These are phyloP conservation scores for Podaxis sp. DNA, from an alignment of 768 basidiomycete genomes.

Conservation along the genomic window DNA sequence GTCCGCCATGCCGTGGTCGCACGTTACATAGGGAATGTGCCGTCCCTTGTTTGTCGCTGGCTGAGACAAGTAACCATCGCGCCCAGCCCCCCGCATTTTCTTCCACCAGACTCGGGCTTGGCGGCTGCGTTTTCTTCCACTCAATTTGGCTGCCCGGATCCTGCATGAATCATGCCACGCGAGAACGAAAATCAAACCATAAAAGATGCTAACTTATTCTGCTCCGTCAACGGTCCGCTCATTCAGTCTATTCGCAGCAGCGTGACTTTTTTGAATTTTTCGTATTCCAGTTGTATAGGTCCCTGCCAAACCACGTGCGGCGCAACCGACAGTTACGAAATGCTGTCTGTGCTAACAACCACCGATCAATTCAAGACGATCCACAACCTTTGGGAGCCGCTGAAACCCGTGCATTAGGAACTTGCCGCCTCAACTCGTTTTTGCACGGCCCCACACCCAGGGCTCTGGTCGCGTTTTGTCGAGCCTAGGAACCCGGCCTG, in stretches of 20 bases:
- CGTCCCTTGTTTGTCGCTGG: no score
- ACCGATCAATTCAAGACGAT: not conserved
- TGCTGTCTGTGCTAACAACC: not conserved
- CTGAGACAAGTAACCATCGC: no score
- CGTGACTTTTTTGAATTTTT: not conserved
- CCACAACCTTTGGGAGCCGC: not conserved
- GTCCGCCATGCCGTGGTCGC: not conserved
- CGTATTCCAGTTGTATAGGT: not conserved
- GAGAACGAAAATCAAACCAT: not conserved
- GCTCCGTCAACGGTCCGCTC: not conserved
- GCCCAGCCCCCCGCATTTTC: not conserved
- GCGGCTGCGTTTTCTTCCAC: not conserved
- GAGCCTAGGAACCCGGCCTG: not conserved
- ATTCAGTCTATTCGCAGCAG: not conserved
- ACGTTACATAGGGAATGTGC: not conserved
- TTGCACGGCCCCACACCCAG: not conserved
- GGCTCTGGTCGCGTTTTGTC: not conserved
- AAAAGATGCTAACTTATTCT: not conserved
- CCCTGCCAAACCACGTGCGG: not conserved
- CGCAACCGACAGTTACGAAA: not conserved
- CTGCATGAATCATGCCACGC: not conserved
- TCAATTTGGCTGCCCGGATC: not conserved
- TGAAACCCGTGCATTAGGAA: not conserved
- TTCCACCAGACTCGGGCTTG: not conserved
- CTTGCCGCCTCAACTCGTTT: not conserved